A percentile compares a stretch with the other conserved stretches of the same genome.
These are phyloP conservation scores for Lactifluus echinatus DNA, from an alignment of 768 basidiomycete species.

Conservation along the genomic window DNA sequence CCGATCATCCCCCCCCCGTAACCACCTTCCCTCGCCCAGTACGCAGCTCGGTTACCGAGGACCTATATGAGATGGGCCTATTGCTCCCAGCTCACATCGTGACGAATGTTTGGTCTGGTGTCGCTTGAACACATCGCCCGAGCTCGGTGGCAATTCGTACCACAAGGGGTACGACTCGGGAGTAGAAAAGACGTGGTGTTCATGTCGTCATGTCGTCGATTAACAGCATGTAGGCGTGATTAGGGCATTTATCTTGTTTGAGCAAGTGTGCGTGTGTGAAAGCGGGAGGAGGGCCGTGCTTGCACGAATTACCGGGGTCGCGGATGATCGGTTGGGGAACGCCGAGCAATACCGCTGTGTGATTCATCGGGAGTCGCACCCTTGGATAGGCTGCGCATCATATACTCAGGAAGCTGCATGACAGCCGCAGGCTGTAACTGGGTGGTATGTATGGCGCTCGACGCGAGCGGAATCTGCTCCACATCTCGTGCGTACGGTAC, in stretches of 20 bases:
- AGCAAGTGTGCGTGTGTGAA: neutral
- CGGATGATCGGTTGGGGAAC: conserved; percentile 3
- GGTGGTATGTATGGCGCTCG: conserved; percentile 18
- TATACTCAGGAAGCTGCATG: conserved; percentile 17
- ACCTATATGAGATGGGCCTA: neutral
- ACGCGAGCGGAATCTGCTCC: conserved; percentile 16
- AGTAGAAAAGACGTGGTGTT: neutral
- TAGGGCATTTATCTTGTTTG: neutral
- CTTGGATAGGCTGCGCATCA: conserved; percentile 5
- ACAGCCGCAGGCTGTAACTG: conserved; percentile 18
- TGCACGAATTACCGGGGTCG: conserved; percentile 1
- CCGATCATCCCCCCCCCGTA: conserved; percentile 14
- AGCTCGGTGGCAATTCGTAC: neutral
- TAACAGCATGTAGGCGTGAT: neutral
- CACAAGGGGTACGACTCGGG: neutral
- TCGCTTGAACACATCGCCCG: neutral
- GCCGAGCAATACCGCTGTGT: neutral
- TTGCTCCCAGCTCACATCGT: neutral
- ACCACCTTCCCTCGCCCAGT: conserved; percentile 7
- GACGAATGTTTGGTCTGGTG: neutral
- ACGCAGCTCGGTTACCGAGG: neutral
- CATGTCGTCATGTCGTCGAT: neutral
- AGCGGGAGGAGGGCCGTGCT: neutral
- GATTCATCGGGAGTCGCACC: neutral
- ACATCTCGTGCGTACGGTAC: neutral